Evolutionary conservation across 1,284 basidiomycete species (phyloP), one percentile per base, ranked within the genome.

Genomic region (Volvariella volvacea): DNA sequence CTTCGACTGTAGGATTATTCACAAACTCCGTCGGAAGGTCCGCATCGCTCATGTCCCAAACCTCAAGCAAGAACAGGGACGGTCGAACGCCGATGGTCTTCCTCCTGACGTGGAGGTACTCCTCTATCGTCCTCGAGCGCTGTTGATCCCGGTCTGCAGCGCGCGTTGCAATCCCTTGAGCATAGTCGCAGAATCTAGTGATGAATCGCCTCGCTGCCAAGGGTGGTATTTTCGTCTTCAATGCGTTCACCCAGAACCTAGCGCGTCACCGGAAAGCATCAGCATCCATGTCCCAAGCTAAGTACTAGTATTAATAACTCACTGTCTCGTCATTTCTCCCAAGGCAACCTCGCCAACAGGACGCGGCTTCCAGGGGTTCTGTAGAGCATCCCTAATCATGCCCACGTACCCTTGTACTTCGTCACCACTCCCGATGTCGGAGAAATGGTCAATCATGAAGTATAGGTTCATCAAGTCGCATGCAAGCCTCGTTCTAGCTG

Each of bases 11-110:
- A 7, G 52, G 50, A 48, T 64, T 51, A n/a, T 54, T 45, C 9
- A 59, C 47, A n/a, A 62, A 54, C n/a, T 60, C 48, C 22, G 62
- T 58, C 8, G 63, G 60, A 10, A 65, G 38, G 36, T 60, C 45
- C 37, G 61, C 50, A 14, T 48, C 12, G 12, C 25, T 28, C 12
- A 28, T 6, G 25, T 28, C 25, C 25, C 6, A 49, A 19, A 60
- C 50, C 34, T 63, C 58, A 28, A 50, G 25, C 22, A 59, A 37
- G 30, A 54, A 53, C 39, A 58, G 62, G 7, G 51, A 55, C n/a
- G 63, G 57, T 37, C 52, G 55, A 4, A 56, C 50, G 15, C 57
- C 63, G 21, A 58, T 55, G 17, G 55, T 62, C 31, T 60, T 51
- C 2, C 60, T 53, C 7, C 64, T 57, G 7, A 60, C 41, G 1